Base-by-base conservation (phyloP, 2,329 filamentous ascomycete species). In the Cladosporium sp. region DNA sequence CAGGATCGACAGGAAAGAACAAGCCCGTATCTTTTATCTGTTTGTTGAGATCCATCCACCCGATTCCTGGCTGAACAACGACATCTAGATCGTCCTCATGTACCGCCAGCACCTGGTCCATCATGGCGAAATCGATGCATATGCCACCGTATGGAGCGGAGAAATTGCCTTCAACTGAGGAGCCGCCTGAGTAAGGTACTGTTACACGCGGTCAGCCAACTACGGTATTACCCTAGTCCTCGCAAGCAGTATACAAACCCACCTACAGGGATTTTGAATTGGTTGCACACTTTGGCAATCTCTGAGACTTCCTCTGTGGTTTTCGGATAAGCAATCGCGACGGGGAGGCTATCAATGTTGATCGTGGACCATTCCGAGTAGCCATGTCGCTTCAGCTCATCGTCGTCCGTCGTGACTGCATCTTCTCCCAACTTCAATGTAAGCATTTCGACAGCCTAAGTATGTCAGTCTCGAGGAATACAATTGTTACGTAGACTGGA, bases 1-100 rank as follows among this genome's bases (percentile, higher is more conserved):
- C 89, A 13, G 92, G 92, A 68, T 97, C 92, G 10, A 96, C 86
- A 1, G 92, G 92, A 69, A 96, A 95, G 75, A 96, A 96, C 1
- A 97, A 81, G 0, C 90, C 90, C 3, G 83, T 86, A 36, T 83
- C 80, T 72, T 87, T 83, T 67, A 89, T 85, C 49, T 85, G 80
- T 63, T 88, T 84, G 67, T 97, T 97, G 58, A 97, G 75, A 54
- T 89, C 85, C 81, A 95, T 91, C 91, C 91, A 97, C 15, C 88
- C 87, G 9, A 97, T 87, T 9, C 89, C 89, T 3, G 92, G 92
- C 71, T 97, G 92, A 2, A 96, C 91, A 4, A 96, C 89, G 50
- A 96, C 81, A 66, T 97, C 92, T 89, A 96, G 90, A 70, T 96
- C 92, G 3, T 90, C 87, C 65, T 89, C 86, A 71, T 96, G 88